phyloP scores from a whole-genome alignment of 2,329 filamentous ascomycete genomes.

The Aspergillus texensis region DNA sequence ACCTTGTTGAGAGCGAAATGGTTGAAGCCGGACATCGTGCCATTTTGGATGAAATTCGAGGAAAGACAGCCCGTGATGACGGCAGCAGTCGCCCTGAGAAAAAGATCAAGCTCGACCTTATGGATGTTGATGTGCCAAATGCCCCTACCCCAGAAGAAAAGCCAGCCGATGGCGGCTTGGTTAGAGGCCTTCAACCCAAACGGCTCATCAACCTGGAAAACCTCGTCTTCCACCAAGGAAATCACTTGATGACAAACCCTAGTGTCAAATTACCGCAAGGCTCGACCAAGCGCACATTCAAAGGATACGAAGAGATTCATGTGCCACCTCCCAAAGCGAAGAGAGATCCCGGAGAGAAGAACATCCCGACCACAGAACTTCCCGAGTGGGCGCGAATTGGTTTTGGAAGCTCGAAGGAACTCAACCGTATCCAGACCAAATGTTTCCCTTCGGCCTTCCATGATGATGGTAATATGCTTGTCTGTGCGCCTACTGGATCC shows the following conservation, averaged over 20 bases:
- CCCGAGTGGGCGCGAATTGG: slow-evolving; percentile 89
- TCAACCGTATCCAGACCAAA: slow-evolving; percentile 95
- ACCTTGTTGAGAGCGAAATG: slow-evolving; percentile 86
- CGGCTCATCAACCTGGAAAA: slow-evolving; percentile 93
- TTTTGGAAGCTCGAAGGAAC: slow-evolving; percentile 80
- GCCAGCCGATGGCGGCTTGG: slow-evolving; percentile 65
- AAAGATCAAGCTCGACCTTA: slow-evolving; percentile 80
- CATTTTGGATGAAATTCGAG: slow-evolving; percentile 85
- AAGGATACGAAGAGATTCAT: slow-evolving; percentile 98
- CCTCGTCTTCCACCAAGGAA: slow-evolving; percentile 94
- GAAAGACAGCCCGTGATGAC: slow-evolving; percentile 62
- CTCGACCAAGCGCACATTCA: slow-evolving; percentile 92
- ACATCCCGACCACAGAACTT: slow-evolving; percentile 82
- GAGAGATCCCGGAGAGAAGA: slow-evolving; percentile 74
- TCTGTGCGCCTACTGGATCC: slow-evolving; percentile 95
- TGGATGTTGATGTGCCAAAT: slow-evolving; percentile 81
- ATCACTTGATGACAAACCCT: slow-evolving; percentile 99
- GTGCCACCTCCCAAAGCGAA: slow-evolving; percentile 91
- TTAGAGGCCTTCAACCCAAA: slow-evolving; percentile 82
- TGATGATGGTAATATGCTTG: slow-evolving; percentile 94
- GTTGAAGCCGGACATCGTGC: slow-evolving; percentile 80
- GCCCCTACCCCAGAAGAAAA: slow-evolving; percentile 59
- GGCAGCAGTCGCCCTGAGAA: slow-evolving; percentile 66
- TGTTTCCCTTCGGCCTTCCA: slow-evolving; percentile 90
- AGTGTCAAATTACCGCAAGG: slow-evolving; percentile 92